A percentile compares a stretch with the other conserved stretches of the same genome.
Conservation (phyloP, 495 filamentous ascomycete species). For the Penicillium lividum region DNA sequence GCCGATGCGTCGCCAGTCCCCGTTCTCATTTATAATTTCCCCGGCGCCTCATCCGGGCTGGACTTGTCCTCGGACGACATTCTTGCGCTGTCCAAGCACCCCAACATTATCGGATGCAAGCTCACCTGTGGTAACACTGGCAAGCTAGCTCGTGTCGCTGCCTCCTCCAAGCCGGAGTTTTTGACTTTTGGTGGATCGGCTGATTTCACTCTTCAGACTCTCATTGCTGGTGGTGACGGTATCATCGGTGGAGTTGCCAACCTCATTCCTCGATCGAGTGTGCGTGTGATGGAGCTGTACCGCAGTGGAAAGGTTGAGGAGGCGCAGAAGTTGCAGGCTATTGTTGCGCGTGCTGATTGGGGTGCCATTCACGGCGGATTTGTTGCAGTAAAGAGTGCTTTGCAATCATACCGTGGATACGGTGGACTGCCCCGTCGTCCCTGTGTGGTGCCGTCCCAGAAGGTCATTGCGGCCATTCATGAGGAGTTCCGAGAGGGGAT, state of each 20-base stretch:
- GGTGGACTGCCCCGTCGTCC: conserved; percentile 77
- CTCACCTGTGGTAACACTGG: conserved; percentile 94
- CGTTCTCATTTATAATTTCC: conserved; percentile 92
- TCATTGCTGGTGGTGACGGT: conserved; percentile 81
- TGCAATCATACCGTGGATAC: conserved; percentile 75
- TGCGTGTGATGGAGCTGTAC: conserved; percentile 73
- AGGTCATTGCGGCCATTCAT: conserved; percentile 62
- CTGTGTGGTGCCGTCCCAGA: conserved; percentile 64
- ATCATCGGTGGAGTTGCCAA: conserved; percentile 86
- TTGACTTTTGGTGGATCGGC: conserved; percentile 84
- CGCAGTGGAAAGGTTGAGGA: conserved; percentile 65
- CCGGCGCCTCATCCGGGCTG: conserved; percentile 75
- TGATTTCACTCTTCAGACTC: conserved; percentile 84
- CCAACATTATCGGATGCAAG: conserved; percentile 89
- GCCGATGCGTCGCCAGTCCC: conserved; percentile 82
- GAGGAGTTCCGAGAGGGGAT: conserved; percentile 75
- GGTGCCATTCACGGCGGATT: conserved; percentile 83
- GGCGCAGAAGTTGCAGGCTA: conserved; percentile 73
- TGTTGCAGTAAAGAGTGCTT: conserved; percentile 77
- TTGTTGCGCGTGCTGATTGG: conserved; percentile 86
- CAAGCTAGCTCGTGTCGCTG: conserved; percentile 79
- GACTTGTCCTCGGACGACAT: conserved; percentile 84
- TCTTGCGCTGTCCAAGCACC: conserved; percentile 68
- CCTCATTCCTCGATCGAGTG: conserved; percentile 75
- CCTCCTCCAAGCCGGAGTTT: conserved; percentile 63